These are phyloP conservation scores for Sphagnum tenellum DNA, from an alignment of 225 moss, liverwort and hornwort genomes.

Conservation along the genomic window DNA sequence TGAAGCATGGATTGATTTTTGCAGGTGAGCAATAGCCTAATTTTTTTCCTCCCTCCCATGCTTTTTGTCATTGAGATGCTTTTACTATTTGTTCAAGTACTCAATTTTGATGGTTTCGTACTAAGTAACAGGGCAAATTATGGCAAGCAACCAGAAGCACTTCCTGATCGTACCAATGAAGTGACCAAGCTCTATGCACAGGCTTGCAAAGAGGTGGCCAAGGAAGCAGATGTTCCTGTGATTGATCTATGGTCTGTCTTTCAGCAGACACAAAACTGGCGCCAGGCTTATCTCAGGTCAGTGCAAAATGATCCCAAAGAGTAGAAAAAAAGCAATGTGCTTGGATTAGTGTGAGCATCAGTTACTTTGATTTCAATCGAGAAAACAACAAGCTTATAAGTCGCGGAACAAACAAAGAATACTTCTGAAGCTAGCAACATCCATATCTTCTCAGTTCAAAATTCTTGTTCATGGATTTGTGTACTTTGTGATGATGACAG, in stretches of 20 bases:
- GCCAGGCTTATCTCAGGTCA: conserved; percentile 19
- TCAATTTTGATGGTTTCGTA: too few relatives aligned
- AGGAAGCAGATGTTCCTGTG: conserved; percentile 10
- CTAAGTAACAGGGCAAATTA: conserved; percentile 13
- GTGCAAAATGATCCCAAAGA: not conserved
- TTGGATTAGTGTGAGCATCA: too few relatives aligned
- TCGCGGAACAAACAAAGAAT: too few relatives aligned
- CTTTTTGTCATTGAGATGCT: not conserved
- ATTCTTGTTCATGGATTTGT: too few relatives aligned
- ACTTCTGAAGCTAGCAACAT: too few relatives aligned
- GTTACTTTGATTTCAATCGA: too few relatives aligned
- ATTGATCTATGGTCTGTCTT: conserved; percentile 31
- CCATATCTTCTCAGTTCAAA: too few relatives aligned
- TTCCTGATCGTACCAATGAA: conserved; percentile 26
- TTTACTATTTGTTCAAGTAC: not conserved
- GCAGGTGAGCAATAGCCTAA: conserved; percentile 12
- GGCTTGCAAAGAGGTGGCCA: conserved; percentile 19
- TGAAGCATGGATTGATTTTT: conserved; percentile 4
- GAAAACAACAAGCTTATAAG: too few relatives aligned
- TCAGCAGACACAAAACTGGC: conserved; percentile 29
- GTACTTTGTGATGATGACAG: conserved; percentile 7
- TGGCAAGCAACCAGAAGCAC: conserved; percentile 16
- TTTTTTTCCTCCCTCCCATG: too few relatives aligned
- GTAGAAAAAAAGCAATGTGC: too few relatives aligned
- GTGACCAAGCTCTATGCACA: conserved; percentile 18